Evolutionary conservation across 495 filamentous ascomycete species (phyloP).

Genomic region (Podospora didyma): DNA sequence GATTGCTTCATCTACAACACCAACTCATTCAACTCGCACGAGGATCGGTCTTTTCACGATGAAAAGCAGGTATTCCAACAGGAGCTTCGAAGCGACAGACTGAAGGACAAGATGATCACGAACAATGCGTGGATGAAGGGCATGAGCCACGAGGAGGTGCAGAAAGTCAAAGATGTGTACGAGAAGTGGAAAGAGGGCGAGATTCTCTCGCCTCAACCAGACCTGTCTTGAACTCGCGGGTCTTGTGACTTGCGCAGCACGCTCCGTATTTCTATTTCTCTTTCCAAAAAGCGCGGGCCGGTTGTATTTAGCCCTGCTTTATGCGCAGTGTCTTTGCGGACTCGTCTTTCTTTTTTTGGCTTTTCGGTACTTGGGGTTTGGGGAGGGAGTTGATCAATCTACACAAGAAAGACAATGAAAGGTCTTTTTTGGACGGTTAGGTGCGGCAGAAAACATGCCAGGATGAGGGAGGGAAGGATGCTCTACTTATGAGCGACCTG

Average conservation of each 20-base stretch:
- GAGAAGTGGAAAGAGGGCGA: constrained; percentile 44
- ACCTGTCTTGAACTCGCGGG: too few species aligned
- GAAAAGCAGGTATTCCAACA: constrained; percentile 46
- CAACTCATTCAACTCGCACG: constrained; percentile 23
- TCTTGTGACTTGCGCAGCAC: background rate
- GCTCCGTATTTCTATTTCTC: background rate
- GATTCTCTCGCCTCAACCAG: constrained; percentile 2
- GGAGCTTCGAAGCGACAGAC: constrained; percentile 56
- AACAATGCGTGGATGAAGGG: constrained; percentile 75
- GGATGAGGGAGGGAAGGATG: too few species aligned
- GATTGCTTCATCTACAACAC: constrained; percentile 49
- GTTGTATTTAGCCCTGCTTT: background rate
- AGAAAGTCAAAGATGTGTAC: constrained; percentile 62
- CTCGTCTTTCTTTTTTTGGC: background rate
- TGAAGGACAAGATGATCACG: constrained; percentile 68
- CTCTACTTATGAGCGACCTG: background rate
- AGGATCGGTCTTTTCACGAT: constrained; percentile 35
- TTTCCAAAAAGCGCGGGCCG: background rate
- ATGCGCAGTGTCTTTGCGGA: background rate
- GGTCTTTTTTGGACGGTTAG: too few species aligned
- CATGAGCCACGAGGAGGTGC: constrained; percentile 65
- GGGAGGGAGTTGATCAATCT: too few species aligned
- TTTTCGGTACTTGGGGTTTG: too few species aligned
- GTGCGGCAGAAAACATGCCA: too few species aligned
- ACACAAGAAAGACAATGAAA: too few species aligned